Percentiles rank a stretch among this genome's conserved stretches.
Conservation (phyloP, 306 rosid genomes). For the Oxytropis ochrocephala region DNA sequence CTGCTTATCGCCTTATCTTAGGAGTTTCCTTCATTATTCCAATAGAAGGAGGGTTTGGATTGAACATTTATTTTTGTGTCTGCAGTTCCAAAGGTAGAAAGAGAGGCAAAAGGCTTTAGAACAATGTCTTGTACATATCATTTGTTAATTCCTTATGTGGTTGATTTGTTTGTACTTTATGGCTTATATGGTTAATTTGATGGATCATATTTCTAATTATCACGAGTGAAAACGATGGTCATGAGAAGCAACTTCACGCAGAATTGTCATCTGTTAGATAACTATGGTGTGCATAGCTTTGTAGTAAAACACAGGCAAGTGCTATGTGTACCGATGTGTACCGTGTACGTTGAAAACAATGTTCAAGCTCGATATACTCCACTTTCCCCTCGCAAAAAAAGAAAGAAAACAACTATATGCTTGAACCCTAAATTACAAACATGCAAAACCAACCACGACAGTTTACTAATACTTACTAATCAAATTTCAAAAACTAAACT, state of each 20-base stretch:
- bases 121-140: constrained; percentile 32
- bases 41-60: constrained; percentile 16
- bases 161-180: neutral
- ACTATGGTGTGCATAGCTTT: too few relatives aligned
- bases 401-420: neutral
- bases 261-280: neutral
- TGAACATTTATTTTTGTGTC: constrained; percentile 21
- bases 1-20: neutral
- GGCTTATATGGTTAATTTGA: neutral
- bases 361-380: too few relatives aligned
- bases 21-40: constrained; percentile 37
- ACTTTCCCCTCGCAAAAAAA: too few relatives aligned
- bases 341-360: too few relatives aligned
- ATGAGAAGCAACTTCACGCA: neutral
- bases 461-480: neutral
- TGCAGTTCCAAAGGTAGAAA: constrained; percentile 22
- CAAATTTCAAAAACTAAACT: neutral
- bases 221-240: neutral
- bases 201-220: neutral
- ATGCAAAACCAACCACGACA: neutral
- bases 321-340: too few relatives aligned
- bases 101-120: constrained; percentile 16
- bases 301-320: too few relatives aligned
- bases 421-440: neutral
- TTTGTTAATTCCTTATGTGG: constrained; percentile 27